These are phyloP conservation scores for Fusarium drepaniforme DNA, from an alignment of 2,329 filamentous ascomycete genomes.

Conservation along the genomic window DNA sequence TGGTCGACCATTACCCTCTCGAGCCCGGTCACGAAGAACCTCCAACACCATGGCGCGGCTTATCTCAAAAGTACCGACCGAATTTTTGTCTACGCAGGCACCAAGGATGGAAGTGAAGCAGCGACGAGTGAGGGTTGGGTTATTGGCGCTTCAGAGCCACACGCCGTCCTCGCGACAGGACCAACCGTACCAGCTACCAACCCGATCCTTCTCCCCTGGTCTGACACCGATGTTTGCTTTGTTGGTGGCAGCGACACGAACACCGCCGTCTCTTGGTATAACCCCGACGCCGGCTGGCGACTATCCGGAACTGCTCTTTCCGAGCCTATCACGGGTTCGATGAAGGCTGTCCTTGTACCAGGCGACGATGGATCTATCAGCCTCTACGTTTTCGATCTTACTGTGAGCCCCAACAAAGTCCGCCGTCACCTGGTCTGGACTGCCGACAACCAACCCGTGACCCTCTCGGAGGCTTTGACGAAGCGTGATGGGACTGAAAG, in stretches of 20 bases:
- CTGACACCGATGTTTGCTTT: conserved; percentile 76
- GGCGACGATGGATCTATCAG: conserved; percentile 83
- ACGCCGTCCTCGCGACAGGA: conserved; percentile 69
- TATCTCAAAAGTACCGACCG: conserved; percentile 78
- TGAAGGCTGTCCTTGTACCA: conserved; percentile 74
- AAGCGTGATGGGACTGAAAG: conserved; percentile 63
- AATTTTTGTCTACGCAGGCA: conserved; percentile 86
- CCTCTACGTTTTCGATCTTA: conserved; percentile 83
- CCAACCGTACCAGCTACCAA: conserved; percentile 70
- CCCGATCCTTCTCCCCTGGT: conserved; percentile 83
- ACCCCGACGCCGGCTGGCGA: conserved; percentile 71
- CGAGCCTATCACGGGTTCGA: conserved; percentile 63
- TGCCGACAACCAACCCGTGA: conserved; percentile 67
- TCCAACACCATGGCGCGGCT: conserved; percentile 79
- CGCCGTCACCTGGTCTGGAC: conserved; percentile 76
- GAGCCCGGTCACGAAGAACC: conserved; percentile 71
- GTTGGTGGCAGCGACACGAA: conserved; percentile 76
- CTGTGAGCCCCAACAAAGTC: conserved; percentile 79
- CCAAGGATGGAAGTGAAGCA: conserved; percentile 67
- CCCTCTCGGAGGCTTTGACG: conserved; percentile 57
- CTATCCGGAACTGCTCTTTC: conserved; percentile 75
- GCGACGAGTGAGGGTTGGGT: conserved; percentile 82
- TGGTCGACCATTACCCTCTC: conserved; percentile 62
- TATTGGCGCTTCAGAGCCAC: conserved; percentile 75
- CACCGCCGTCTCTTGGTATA: conserved; percentile 79